These are phyloP conservation scores for Lepidium aucheri DNA, from an alignment of 345 rosid species.

Conservation along the genomic window DNA sequence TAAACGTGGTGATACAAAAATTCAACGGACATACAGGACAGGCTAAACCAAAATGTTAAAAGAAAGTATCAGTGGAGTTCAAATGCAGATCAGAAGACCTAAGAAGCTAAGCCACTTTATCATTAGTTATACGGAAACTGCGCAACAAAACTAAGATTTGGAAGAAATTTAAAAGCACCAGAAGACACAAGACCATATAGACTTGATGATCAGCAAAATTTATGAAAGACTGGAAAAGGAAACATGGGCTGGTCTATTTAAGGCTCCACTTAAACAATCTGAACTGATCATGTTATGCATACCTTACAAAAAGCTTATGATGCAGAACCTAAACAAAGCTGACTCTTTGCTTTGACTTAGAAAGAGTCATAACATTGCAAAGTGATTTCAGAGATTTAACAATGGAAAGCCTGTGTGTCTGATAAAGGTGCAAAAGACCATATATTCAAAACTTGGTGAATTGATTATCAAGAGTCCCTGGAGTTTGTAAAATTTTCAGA, in stretches of 20 bases:
- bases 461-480: no score
- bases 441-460: no score
- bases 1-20: background rate
- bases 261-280: background rate
- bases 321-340: background rate
- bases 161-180: background rate
- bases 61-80: background rate
- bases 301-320: background rate
- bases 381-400: no score
- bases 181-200: background rate
- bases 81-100: background rate
- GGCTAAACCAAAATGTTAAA: background rate
- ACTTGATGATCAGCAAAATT: background rate
- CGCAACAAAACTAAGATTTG: background rate
- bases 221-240: background rate
- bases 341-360: background rate
- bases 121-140: background rate
- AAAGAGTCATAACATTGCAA: no score
- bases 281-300: background rate
- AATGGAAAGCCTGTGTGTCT: no score
- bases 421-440: no score
- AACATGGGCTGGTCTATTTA: background rate
- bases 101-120: background rate
- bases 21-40: background rate
- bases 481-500: no score